These are phyloP conservation scores for Jamesozyma rosinii DNA, from an alignment of 805 yeast genomes.

Conservation along the genomic window DNA sequence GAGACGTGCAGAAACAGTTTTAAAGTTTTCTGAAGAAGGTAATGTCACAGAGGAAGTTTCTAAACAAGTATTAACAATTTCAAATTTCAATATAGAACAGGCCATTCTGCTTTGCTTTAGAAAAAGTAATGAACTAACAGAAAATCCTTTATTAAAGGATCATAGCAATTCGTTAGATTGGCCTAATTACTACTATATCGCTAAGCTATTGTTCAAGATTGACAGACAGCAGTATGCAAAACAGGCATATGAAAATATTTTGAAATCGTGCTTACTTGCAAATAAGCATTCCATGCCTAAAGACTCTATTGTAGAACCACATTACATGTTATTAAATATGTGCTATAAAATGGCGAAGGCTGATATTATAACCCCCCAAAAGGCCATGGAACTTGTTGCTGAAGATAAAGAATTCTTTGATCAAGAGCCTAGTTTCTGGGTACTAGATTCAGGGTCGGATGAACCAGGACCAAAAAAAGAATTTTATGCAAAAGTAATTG, in stretches of 20 bases:
- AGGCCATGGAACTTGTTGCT: conserved; percentile 36
- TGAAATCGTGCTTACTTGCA: conserved; percentile 40
- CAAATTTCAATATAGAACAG: conserved; percentile 25
- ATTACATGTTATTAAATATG: conserved; percentile 52
- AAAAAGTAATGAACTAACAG: conserved; percentile 17
- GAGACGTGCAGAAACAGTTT: conserved; percentile 10
- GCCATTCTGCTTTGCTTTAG: conserved; percentile 21
- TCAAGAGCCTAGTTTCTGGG: conserved; percentile 18
- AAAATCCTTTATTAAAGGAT: conserved; percentile 17
- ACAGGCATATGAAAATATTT: conserved; percentile 24
- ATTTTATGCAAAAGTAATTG: conserved; percentile 36
- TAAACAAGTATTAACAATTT: conserved; percentile 12
- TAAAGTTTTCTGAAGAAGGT: conserved; percentile 14
- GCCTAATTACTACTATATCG: conserved; percentile 48
- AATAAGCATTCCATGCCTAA: conserved; percentile 28
- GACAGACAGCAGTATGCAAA: conserved; percentile 16
- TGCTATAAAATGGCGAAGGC: conserved; percentile 46
- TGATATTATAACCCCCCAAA: conserved; percentile 28
- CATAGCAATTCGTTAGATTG: conserved; percentile 38
- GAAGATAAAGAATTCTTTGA: conserved; percentile 30
- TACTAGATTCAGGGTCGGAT: conserved; percentile 8
- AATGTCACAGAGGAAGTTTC: conserved; percentile 10
- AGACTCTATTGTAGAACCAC: conserved; percentile 69
- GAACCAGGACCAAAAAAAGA: conserved; percentile 14
- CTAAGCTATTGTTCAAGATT: conserved; percentile 51